Base-by-base conservation (phyloP, 495 filamentous ascomycete species). In the Polyplosphaeria fusca region DNA sequence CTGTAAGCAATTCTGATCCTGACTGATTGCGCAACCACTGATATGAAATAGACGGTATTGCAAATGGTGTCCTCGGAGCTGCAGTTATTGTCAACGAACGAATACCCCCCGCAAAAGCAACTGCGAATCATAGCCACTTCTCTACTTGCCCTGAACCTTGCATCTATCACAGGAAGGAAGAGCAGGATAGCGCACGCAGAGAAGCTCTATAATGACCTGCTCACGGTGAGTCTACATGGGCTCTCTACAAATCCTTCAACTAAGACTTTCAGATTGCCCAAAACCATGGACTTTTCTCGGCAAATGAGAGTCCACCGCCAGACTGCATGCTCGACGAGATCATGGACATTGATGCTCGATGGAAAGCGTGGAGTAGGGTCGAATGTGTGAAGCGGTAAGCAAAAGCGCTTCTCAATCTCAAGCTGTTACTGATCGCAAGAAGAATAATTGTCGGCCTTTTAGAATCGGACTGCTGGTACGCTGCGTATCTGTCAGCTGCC, bases 351-450 rank as follows among this genome's bases (percentile, higher is more conserved):
- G 77, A 78, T 27, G 67, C 70, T 41, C 65, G 76, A 64, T 80
- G 77, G 77, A 79, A 79, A 53, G 74, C 76, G 3, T 80, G 77
- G 77, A 73, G 72, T 55, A 76, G 72, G 43, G 71, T 80, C 4
- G 77, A 80, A 64, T 76, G 73, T 23, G 70, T 69, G 0, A 80
- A 80, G 40, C 68, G 76, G 77, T 77, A 51, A 52, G 68, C 50
- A n/a, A n/a, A n/a, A n/a, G 27, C 5, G 22, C 9, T 16, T 48
- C 28, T 4, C 20, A 12, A 9, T 24, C 39, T 9, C 23, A 16
- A 13, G 0, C 2, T 5, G n/a, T 40, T 20, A 47, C 52, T 56
- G 14, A 62, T 30, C 14, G n/a, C n/a, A 12, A 3, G 12, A 53
- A 78, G 77, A 35, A 58, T 76, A 20, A 77, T 80, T 27, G 63